phyloP scores from a whole-genome alignment of 768 basidiomycete genomes.

The Vararia minispora region DNA sequence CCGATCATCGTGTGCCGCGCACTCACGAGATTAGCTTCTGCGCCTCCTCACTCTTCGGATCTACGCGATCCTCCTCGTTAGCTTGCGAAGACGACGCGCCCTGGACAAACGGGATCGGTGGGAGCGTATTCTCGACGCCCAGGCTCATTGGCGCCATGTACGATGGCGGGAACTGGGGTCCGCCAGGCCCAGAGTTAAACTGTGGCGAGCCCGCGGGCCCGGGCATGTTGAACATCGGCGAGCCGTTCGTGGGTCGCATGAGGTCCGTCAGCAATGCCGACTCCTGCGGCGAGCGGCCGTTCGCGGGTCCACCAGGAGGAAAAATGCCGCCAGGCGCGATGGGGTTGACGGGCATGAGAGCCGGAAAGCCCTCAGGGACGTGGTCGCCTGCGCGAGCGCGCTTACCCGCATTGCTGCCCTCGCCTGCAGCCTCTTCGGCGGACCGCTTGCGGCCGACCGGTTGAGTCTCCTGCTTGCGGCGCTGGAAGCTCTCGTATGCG shows the following conservation, averaged over 20 bases:
- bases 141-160: conserved; percentile 52
- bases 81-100: conserved; percentile 15
- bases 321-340: conserved; percentile 26
- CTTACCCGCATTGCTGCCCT: conserved; percentile 36
- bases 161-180: conserved; percentile 14
- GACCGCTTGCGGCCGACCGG: conserved; percentile 37
- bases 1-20: not conserved
- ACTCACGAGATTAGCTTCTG: conserved; percentile 72
- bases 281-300: conserved; percentile 32
- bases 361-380: conserved; percentile 36
- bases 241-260: conserved; percentile 25
- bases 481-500: conserved; percentile 81
- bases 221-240: conserved; percentile 51
- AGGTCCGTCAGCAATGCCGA: conserved; percentile 34
- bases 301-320: conserved; percentile 33
- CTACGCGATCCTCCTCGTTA: conserved; percentile 38
- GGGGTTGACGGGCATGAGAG: conserved; percentile 44
- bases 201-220: conserved; percentile 17
- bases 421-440: conserved; percentile 35
- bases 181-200: too few relatives aligned
- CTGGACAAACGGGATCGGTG: conserved; percentile 33
- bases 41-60: conserved; percentile 69
- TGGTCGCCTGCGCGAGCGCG: conserved; percentile 36
- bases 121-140: conserved; percentile 41
- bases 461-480: conserved; percentile 42